phyloP scores from a whole-genome alignment of 1,139 yeast species.

The Sugiyamaella castrensis region DNA sequence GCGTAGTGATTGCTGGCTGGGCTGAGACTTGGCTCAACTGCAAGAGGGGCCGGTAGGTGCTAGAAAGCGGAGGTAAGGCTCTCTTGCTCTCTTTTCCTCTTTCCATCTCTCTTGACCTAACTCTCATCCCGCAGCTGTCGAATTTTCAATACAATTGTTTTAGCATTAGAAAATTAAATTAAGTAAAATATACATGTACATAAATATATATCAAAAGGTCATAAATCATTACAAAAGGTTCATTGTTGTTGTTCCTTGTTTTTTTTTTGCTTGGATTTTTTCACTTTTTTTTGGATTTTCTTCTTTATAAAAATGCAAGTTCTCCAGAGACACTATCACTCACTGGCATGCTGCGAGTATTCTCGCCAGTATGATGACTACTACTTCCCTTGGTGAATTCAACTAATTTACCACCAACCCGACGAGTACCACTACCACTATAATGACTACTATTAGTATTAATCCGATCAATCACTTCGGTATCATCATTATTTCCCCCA shows the following conservation, averaged over 20 bases:
- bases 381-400: conserved; percentile 10
- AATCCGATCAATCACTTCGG: conserved; percentile 8
- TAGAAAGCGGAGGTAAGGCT: too few relatives aligned
- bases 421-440: conserved; percentile 8
- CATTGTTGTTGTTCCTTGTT: not conserved
- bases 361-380: conserved; percentile 5
- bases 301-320: conserved; percentile 5
- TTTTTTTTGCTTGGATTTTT: not conserved
- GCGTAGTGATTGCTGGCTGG: too few relatives aligned
- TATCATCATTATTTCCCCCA: conserved; percentile 6
- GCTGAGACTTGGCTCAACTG: too few relatives aligned
- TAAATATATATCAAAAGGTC: conserved; percentile 7
- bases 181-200: not conserved
- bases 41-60: too few relatives aligned
- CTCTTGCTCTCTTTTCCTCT: too few relatives aligned
- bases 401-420: conserved; percentile 13
- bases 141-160: too few relatives aligned
- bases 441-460: conserved; percentile 7
- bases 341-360: conserved; percentile 3
- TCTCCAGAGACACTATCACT: conserved; percentile 11
- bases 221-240: conserved; percentile 4
- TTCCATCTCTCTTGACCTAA: too few relatives aligned
- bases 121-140: too few relatives aligned
- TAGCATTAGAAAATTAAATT: too few relatives aligned
- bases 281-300: not conserved